A percentile compares a stretch with the other conserved stretches of the same genome.
phyloP scores from a whole-genome alignment of 768 basidiomycete genomes.

The Lactarius indigo region DNA sequence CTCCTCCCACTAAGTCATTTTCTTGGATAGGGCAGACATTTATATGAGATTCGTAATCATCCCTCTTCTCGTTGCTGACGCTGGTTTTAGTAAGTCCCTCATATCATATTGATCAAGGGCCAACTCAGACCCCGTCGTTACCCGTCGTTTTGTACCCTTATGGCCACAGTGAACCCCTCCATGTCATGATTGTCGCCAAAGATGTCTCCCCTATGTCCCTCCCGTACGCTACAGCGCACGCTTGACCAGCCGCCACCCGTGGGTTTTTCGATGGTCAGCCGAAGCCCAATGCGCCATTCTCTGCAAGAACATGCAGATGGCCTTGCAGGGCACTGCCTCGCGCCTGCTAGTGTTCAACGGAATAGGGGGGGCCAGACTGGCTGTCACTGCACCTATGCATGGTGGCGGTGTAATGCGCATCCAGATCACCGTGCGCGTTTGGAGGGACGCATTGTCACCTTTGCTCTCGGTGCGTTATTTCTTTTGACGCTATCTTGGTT shows the following conservation, averaged over 20 bases:
- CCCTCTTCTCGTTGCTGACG: slow-evolving; percentile 4
- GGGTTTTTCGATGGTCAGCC: neutral
- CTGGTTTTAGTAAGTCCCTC: slow-evolving; percentile 18
- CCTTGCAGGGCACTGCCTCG: slow-evolving; percentile 8
- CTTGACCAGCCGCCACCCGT: neutral
- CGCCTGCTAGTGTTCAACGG: slow-evolving; percentile 19
- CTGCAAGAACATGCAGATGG: slow-evolving; percentile 23
- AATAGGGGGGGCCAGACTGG: neutral
- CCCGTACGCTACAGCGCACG: slow-evolving; percentile 11
- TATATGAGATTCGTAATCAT: neutral
- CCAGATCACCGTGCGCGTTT: slow-evolving; percentile 45
- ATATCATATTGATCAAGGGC: neutral
- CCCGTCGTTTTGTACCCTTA: neutral
- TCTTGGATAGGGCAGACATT: neutral
- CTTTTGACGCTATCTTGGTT: neutral
- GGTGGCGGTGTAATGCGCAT: slow-evolving; percentile 4
- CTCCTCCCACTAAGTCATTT: neutral
- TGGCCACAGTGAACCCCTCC: slow-evolving; percentile 17
- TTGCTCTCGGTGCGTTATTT: slow-evolving; percentile 63
- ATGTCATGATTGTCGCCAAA: slow-evolving; percentile 9
- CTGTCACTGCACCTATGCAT: neutral
- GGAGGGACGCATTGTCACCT: slow-evolving; percentile 80
- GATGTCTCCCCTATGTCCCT: slow-evolving; percentile 18
- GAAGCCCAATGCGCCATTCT: slow-evolving; percentile 19
- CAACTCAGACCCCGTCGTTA: neutral